These are phyloP conservation scores for Aspergillus alliaceus DNA, from an alignment of 2,329 filamentous ascomycete species.

Conservation along the genomic window DNA sequence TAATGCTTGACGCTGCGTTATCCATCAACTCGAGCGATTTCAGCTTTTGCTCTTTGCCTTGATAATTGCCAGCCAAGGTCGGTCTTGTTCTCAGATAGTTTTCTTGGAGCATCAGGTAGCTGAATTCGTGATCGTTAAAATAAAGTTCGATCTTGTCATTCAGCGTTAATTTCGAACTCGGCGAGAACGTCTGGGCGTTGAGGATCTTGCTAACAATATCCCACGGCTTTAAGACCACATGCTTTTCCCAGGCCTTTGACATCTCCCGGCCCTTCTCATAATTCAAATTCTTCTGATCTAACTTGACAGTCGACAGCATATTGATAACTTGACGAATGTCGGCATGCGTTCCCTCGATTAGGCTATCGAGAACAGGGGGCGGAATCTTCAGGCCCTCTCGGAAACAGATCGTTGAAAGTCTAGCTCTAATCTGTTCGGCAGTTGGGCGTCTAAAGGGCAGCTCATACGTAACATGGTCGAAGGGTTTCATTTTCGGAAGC, in stretches of 20 bases:
- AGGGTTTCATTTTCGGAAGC: constrained; percentile 96
- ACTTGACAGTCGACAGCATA: constrained; percentile 92
- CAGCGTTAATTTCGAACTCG: constrained; percentile 78
- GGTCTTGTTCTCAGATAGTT: constrained; percentile 91
- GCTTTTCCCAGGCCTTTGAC: constrained; percentile 98
- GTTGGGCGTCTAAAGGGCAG: constrained; percentile 86
- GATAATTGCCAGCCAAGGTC: constrained; percentile 60
- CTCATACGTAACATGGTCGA: constrained; percentile 82
- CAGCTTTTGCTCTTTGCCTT: constrained; percentile 68
- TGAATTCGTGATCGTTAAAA: constrained; percentile 99
- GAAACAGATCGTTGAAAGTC: constrained; percentile 93
- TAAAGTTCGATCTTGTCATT: constrained; percentile 99
- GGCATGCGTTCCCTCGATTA: constrained; percentile 93
- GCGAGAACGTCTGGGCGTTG: constrained; percentile 79
- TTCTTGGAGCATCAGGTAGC: constrained; percentile 95
- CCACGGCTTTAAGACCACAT: constrained; percentile 95
- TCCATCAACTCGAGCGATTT: constrained; percentile 86
- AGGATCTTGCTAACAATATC: constrained; percentile 95
- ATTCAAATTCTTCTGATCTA: constrained; percentile 77
- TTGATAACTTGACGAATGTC: constrained; percentile 98
- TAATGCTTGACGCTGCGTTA: constrained; percentile 90
- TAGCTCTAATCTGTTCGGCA: constrained; percentile 83
- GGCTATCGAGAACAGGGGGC: constrained; percentile 77
- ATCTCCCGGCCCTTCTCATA: constrained; percentile 87
- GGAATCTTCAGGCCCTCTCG: constrained; percentile 87